Evolutionary conservation across 371 early-diverging fungal genomes (phyloP), one percentile per base, ranked within the genome.

Genomic region (Lichtheimia hyalospora): DNA sequence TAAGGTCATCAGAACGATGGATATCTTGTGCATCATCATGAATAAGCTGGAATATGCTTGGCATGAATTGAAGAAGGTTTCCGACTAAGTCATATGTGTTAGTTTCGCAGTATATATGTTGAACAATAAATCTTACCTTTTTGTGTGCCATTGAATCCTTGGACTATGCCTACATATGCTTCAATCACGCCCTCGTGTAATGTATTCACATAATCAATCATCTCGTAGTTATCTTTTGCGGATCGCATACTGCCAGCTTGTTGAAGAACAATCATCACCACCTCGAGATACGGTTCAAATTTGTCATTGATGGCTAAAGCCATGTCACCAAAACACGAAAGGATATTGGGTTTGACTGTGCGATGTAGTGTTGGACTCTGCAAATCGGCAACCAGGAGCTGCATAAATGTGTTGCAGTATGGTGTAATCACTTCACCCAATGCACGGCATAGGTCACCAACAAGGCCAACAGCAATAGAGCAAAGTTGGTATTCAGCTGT

Each of bases 311-410:
- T 89, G 2, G 98, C 96, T 53, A 97, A 73, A 3, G 98, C 96
- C 66, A 99, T 91, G 76, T 99, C 99, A 49, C 98, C 99, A 81
- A 99, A 95, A 77, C 92, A 90, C 1, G 96, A 90, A 13, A 99
- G 84, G 60, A 96, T 95, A 16, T 89, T 83, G 2, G 98, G 95
- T 80, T 97, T 96, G 16, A 98, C 92, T 44, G 79, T 83, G 54
- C 91, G 87, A 69, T 92, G 88, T 49, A 95, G 76, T 15, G 82
- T 79, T 23, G 89, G 87, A 52, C 81, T 89, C 70, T 70, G 73
- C 49, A 96, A 75, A 69, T 89, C 85, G 46, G 87, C 74, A 49
- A 93, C 79, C 58, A 98, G 68, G 16, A 89, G 67, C 40, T 83
- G 82, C 95, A 98, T 97, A 61, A 95, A 87, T 24, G 80, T 77